Evolutionary conservation across 176 grass and related monocot species (phyloP), one percentile per base, ranked within the genome.

Genomic region (Cenchrus purpureus): DNA sequence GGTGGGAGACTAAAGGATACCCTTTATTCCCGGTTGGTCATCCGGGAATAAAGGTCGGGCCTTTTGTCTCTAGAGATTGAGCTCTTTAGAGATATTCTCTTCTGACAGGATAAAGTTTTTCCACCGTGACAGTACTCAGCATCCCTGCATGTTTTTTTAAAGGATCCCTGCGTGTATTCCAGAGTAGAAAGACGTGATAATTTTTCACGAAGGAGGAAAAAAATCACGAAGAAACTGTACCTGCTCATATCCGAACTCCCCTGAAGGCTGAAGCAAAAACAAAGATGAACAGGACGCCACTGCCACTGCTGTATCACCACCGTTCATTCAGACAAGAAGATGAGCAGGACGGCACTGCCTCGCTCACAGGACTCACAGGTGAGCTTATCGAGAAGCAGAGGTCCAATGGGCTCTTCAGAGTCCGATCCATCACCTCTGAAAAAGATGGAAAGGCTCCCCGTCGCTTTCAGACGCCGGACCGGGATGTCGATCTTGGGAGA

Each of bases 371-470:
- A 46, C 45, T 14, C 29, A 31, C 52, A 42, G 65, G 34, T 43
- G 40, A 71, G 68, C 68, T 71, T 71, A 49, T 71, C 19, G 43
- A 48, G 68, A 71, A n/a, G 2, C 34, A 32, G 56, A 8, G 73
- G 56, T 32, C 56, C 56, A 79, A 74, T 13, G 61, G 82, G 87
- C 76, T 31, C 76, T 74, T 84, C 72, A 7, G 19, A 84, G 12
- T 14, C 22, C 14, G 68, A 79, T 84, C 49, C 67, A 46, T 68
- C 55, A 3, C 6, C 73, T 7, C 19, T 13, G 20, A 50, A 55
- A 54, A 71, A 48, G 51, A 79, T 31, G 11, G 12, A 52, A 40
- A 61, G 5, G 52, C 19, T 12, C 11, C 58, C 17, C 8, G 75
- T 71, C 65, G 43, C 29, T 85, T 51, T 40, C 59, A 37, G 28